Conservation (phyloP, 208 protist genomes). For the Crithidia acanthocephali region DNA sequence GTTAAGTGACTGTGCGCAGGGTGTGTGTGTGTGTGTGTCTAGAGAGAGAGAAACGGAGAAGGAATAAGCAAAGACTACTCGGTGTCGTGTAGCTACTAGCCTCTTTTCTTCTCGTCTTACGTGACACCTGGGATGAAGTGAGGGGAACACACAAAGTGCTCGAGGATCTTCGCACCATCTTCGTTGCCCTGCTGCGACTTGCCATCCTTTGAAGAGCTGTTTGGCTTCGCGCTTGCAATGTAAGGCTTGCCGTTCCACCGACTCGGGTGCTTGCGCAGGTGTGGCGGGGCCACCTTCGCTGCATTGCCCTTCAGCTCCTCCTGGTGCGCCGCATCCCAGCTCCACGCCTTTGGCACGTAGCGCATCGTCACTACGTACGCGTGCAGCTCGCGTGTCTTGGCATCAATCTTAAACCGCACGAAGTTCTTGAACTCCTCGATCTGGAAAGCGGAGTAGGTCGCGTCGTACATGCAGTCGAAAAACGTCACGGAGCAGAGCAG, state of each 20-base stretch:
- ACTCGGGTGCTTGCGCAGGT: conserved; percentile 64
- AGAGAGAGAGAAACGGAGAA: background rate
- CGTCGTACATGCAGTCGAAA: conserved; percentile 81
- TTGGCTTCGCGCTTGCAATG: background rate
- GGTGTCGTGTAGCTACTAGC: too few species aligned
- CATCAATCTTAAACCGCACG: conserved; percentile 69
- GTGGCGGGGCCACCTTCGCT: conserved; percentile 46
- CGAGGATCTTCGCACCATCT: conserved; percentile 42
- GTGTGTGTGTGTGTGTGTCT: background rate
- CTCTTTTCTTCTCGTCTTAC: background rate
- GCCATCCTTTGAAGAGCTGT: conserved; percentile 1
- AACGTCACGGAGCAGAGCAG: conserved; percentile 68
- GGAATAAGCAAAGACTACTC: too few species aligned
- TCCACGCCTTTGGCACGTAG: conserved; percentile 75
- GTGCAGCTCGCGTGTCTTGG: conserved; percentile 58
- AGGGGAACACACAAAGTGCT: conserved; percentile 60
- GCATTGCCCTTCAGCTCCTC: conserved; percentile 34
- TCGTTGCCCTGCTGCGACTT: conserved; percentile 2
- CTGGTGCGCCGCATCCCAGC: conserved; percentile 49
- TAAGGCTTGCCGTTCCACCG: conserved; percentile 52
- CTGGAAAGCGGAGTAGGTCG: conserved; percentile 83
- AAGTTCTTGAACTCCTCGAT: conserved; percentile 91
- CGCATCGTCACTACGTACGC: conserved; percentile 64
- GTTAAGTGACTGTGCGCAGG: too few species aligned
- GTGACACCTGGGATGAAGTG: conserved; percentile 20